A percentile compares a stretch with the other conserved stretches of the same genome.
Evolutionary conservation across 768 basidiomycete species (phyloP).

Genomic region (Melanogaster broomeanus): DNA sequence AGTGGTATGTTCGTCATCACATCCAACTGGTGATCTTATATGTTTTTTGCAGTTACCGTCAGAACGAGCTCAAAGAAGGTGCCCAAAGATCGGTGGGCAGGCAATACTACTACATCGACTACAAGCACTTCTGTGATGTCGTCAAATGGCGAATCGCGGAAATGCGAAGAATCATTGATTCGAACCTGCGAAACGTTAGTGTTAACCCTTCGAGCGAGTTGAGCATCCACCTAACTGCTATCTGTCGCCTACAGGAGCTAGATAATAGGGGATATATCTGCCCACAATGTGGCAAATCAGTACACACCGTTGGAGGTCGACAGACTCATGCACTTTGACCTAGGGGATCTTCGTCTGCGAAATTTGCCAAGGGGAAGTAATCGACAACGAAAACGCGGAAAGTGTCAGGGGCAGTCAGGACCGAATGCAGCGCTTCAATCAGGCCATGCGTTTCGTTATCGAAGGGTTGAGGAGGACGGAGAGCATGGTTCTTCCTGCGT

Average conservation of each 20-base stretch:
- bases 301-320: constrained; percentile 88
- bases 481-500: constrained; percentile 83
- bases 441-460: constrained; percentile 84
- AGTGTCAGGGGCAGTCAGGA: constrained; percentile 87
- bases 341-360: constrained; percentile 80
- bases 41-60: constrained; percentile 62
- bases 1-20: constrained; percentile 28
- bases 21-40: constrained; percentile 2
- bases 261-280: constrained; percentile 98
- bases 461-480: constrained; percentile 91
- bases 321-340: constrained; percentile 72
- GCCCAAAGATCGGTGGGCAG: constrained; percentile 84
- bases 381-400: constrained; percentile 91
- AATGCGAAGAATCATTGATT: constrained; percentile 89
- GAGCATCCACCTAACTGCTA: not conserved
- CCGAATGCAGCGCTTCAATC: constrained; percentile 93
- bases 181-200: constrained; percentile 82
- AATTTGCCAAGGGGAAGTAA: constrained; percentile 81
- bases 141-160: constrained; percentile 96
- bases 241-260: constrained; percentile 65
- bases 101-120: constrained; percentile 97
- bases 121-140: constrained; percentile 93
- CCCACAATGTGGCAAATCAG: constrained; percentile 78
- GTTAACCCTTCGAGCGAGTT: not conserved
- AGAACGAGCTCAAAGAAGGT: constrained; percentile 90